Base-by-base conservation (phyloP, 2,329 filamentous ascomycete species). In the Fusarium praegraminearum region DNA sequence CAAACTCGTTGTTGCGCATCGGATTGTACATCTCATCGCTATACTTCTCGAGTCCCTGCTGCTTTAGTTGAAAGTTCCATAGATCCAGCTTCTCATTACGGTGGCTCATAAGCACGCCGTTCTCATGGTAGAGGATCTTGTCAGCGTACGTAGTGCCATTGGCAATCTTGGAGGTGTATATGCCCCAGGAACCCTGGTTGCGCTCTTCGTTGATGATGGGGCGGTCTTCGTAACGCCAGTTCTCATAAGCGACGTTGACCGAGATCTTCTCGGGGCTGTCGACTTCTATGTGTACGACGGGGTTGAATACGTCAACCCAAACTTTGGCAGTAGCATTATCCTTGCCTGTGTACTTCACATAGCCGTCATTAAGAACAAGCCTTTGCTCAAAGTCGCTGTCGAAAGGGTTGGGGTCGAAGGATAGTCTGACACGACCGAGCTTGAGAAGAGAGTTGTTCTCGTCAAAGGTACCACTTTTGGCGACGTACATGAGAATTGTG, bases 361-460 rank as follows among this genome's bases (percentile, higher is more conserved):
- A 45, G 0, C 58, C 56, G 1, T 62, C 58, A 15, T 53, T 61
- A 0, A 62, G 38, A 0, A 62, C 3, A 2, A 62, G 32, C 2
- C 58, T 38, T 10, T 62, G 58, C 10, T 62, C 56, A 12, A 62
- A 62, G 8, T 32, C 20, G 7, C 38, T 28, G 9, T 44, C 36
- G 2, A 62, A 53, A 0, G 56, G 56, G n/a, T 62, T 61, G 4
- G 56, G 58, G 1, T 62, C 58, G 15, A 62, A 61, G 0, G 58
- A 61, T 2, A 62, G 9, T 22, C 44, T 61, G 44, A 62, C 18
- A 1, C 56, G 58, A 7, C 58, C 58, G 6, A 62, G 58, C 12
- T 62, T 62, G 3, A 62, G 18, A 33, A 61, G 36, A 16, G 55
- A 60, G 15, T 62, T 62, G 13, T 62, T 62, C 44, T 61, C 56